Conservation (phyloP, 2,329 filamentous ascomycete genomes). For the Pseudocercospora fijiensis region DNA sequence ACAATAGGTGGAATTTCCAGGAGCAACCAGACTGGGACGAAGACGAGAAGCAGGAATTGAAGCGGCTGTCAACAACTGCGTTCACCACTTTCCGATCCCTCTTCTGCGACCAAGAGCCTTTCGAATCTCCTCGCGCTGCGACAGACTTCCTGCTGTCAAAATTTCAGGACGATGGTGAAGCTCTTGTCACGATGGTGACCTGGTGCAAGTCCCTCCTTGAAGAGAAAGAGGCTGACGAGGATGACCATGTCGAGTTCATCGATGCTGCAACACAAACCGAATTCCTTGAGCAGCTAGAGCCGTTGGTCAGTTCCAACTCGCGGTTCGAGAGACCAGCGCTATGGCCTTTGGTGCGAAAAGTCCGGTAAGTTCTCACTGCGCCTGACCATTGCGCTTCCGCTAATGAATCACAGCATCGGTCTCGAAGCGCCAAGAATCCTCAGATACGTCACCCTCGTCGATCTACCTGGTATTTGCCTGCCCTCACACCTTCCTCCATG, state of each 20-base stretch:
- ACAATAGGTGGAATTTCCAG: constrained; percentile 12
- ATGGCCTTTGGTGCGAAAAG: constrained; percentile 21
- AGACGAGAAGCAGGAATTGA: constrained; percentile 9
- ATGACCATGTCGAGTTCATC: not conserved
- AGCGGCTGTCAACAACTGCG: constrained; percentile 13
- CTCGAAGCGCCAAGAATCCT: constrained; percentile 12
- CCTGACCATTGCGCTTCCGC: not conserved
- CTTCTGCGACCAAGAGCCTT: constrained; percentile 21
- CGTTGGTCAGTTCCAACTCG: not conserved
- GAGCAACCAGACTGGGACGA: constrained; percentile 21
- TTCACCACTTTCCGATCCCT: constrained; percentile 20
- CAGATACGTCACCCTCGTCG: constrained; percentile 9
- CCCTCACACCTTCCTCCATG: not conserved
- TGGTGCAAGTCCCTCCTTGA: constrained; percentile 1
- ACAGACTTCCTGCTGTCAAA: not conserved
- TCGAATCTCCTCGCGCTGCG: constrained; percentile 1
- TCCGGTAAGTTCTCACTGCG: constrained; percentile 1
- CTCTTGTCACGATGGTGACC: not conserved
- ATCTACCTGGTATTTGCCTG: constrained; percentile 24
- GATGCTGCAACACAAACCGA: not conserved
- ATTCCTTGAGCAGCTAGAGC: constrained; percentile 7
- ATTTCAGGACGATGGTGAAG: not conserved
- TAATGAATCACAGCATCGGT: constrained; percentile 11
- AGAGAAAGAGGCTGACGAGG: not conserved
- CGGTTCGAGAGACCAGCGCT: not conserved